Evolutionary conservation across 129 eudicot genomes (phyloP), one percentile per base, ranked within the genome.

Genomic region (Pseudognaphalium luteoalbum): DNA sequence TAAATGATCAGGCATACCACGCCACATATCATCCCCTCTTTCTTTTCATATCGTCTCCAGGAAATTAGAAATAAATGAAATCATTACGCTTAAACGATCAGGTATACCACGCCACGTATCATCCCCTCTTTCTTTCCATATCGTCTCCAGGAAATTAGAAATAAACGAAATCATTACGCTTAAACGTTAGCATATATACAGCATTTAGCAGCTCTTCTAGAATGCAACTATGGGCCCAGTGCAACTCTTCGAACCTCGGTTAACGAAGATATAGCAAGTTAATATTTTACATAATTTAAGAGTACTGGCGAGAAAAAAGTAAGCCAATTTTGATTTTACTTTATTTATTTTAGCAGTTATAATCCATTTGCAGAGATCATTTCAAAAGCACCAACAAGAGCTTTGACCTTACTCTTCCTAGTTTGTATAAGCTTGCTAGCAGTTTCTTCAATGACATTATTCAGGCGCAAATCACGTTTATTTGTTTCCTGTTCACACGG

Each of bases 381-480:
- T 61, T 61, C 66, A 61, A 61, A 61, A 25, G 66, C 66, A 69
- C 85, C 91, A 67, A 90, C 93, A 77, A 90, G 62, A 73, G 93
- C 96, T 74, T 81, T 84, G 64, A 90, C 91, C 81, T 86, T 90
- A 73, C 89, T 86, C 70, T 81, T 90, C 75, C 86, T 83, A 65
- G 73, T 79, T 73, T 72, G 42, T 12, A 82, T 89, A 72, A 87
- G 86, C 81, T 84, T 81, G 60, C 83, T 83, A 22, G 88, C 88
- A 30, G 92, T 80, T 74, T 87, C 90, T 72, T 90, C 88, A 68
- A 90, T 87, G 67, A 83, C 87, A 42, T 76, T 77, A 75, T 87
- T 81, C 61, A 79, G 41, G n/a, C 64, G 52, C 41, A 59, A 28
- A 52, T 44, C 12, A 37, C 28, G 64, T 59, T 77, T 77, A 57